Percentiles rank a stretch among this genome's conserved stretches.
phyloP scores from a whole-genome alignment of 768 basidiomycete species.

The Leccinum subgranulosum region DNA sequence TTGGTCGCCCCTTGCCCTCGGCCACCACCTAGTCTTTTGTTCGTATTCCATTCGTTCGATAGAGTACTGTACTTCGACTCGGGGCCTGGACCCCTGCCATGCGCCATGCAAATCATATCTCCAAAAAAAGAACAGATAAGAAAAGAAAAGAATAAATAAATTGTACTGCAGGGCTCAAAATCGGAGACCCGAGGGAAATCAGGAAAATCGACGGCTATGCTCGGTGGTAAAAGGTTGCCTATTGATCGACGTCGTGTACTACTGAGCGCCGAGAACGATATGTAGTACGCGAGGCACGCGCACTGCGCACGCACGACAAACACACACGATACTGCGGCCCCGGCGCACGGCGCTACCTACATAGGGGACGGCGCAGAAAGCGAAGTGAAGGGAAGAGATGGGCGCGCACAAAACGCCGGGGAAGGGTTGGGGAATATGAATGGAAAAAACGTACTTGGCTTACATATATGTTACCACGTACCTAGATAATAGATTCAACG shows the following conservation, averaged over 20 bases:
- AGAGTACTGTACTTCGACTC: not conserved
- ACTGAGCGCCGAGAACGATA: not conserved
- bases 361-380: not conserved
- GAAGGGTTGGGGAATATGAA: not conserved
- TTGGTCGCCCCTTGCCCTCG: not conserved
- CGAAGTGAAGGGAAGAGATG: not conserved
- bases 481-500: not conserved
- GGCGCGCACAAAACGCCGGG: not conserved
- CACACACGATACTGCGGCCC: not conserved
- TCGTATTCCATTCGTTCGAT: not conserved
- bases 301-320: not conserved
- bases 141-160: not conserved
- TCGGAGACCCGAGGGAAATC: not conserved
- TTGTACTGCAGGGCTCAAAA: not conserved
- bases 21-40: not conserved
- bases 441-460: not conserved
- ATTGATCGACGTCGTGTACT: not conserved
- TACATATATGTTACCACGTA: not conserved
- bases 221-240: not conserved
- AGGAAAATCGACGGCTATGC: not conserved
- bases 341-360: not conserved
- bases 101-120: not conserved
- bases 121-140: not conserved
- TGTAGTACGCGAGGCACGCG: not conserved
- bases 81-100: not conserved